Base-by-base conservation (phyloP, 192 early-diverging fungal genomes). In the Mortierella alpina region DNA sequence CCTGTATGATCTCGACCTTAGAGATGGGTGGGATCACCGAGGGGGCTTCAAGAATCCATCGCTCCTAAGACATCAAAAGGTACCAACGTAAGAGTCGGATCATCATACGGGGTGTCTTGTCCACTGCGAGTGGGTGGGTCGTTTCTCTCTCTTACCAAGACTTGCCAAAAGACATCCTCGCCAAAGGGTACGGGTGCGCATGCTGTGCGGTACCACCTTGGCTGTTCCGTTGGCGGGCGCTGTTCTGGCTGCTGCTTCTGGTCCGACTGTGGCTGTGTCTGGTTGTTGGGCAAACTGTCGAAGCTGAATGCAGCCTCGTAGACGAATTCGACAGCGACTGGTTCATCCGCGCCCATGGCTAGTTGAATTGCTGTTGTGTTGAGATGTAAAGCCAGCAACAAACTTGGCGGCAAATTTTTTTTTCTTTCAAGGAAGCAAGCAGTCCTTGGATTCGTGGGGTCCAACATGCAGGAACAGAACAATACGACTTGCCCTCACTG, bases 11-110 rank as follows among this genome's bases (percentile, higher is more conserved):
- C 12, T 86, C 86, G 2, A 89, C 86, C 40, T 72, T 77, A 47
- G 86, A 72, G 23, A 93, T 72, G 0, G 92, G 92, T 41, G 92
- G 92, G 14, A 92, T 90, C 46, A 90, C 75, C 20, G 72, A 73
- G 49, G 90, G 86, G 17, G 92, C 88, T 20, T 89, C 87, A 31
- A 52, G 39, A 15, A 88, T 87, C 92, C 92, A 93, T 23, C 85
- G 86, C 31, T 85, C 83, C 78, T 88, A 52, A 50, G 20, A 44
- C 1, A 17, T 6, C 57, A 5, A 51, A 5, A 59, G 40, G 13
- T 5, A 46, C 11, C 53, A n/a, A 48, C 4, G 15, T 40, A 62
- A 65, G 46, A 15, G 44, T 39, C 31, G 31, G 31, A 31, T 31
- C 31, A 31, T 31, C 31, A 31, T 31, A 31, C 31, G 1, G 31